A percentile compares a stretch with the other conserved stretches of the same genome.
Conservation (phyloP, 2,329 filamentous ascomycete species). For the Thelonectria rubi region DNA sequence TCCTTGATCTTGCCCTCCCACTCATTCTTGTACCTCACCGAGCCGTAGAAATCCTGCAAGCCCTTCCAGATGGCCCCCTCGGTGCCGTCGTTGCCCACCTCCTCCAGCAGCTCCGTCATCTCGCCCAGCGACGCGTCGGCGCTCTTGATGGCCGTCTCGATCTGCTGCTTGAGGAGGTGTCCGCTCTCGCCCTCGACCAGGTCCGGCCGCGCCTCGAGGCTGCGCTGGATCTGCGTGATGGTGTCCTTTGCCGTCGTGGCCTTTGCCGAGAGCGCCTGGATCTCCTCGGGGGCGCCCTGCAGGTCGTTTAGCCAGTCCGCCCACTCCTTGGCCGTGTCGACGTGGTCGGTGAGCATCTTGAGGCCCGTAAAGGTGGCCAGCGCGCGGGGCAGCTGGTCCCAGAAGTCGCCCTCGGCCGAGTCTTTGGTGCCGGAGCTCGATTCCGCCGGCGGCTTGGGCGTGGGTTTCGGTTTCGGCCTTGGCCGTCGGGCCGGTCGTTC, state of each 20-base stretch:
- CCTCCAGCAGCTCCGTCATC: slow-evolving; percentile 45
- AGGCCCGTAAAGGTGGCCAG: slow-evolving; percentile 42
- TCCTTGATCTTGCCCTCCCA: slow-evolving; percentile 46
- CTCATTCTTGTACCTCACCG: slow-evolving; percentile 46
- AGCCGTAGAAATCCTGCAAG: slow-evolving; percentile 46
- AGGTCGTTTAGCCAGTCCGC: slow-evolving; percentile 46
- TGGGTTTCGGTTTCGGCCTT: slow-evolving; percentile 17
- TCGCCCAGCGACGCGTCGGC: slow-evolving; percentile 39
- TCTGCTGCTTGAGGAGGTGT: slow-evolving; percentile 41
- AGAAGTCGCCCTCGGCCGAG: slow-evolving; percentile 23
- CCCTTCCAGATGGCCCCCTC: slow-evolving; percentile 35
- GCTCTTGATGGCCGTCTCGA: slow-evolving; percentile 41
- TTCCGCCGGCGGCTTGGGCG: not conserved
- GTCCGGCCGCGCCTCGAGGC: slow-evolving; percentile 42
- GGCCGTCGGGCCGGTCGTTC: not conserved
- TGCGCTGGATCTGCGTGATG: slow-evolving; percentile 45
- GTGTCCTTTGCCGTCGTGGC: slow-evolving; percentile 45
- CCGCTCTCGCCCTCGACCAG: slow-evolving; percentile 45
- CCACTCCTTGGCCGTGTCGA: slow-evolving; percentile 48
- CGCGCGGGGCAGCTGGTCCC: slow-evolving; percentile 38
- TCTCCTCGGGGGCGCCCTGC: slow-evolving; percentile 45
- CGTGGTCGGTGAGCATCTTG: slow-evolving; percentile 40
- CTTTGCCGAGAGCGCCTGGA: slow-evolving; percentile 40
- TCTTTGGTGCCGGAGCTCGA: not conserved
- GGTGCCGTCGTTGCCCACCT: slow-evolving; percentile 38